Evolutionary conservation across 139 green algal genomes (phyloP).

Genomic region (Coelastrella sp.): DNA sequence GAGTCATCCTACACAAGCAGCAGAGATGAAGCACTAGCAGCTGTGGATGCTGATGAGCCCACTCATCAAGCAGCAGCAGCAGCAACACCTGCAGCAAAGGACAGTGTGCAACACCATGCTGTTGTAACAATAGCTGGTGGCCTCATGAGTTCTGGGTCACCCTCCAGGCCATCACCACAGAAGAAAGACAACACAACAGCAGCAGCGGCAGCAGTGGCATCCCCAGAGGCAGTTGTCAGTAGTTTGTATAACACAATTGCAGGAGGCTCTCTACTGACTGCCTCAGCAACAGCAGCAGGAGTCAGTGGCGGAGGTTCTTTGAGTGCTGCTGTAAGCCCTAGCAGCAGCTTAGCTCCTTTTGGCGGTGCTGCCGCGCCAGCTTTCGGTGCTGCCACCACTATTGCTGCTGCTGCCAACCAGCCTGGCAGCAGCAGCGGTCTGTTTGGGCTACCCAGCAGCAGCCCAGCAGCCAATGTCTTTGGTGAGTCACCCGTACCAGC

Average conservation of each 20-base stretch:
- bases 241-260: slow-evolving; percentile 37
- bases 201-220: slow-evolving; percentile 10
- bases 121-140: not conserved
- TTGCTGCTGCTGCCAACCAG: not conserved
- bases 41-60: not conserved
- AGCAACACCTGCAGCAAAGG: not conserved
- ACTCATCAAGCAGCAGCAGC: not conserved
- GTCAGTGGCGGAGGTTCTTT: not conserved
- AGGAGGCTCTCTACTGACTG: slow-evolving; percentile 1
- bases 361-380: not conserved
- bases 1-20: not conserved
- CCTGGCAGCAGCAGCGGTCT: slow-evolving; percentile 4
- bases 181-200: slow-evolving; percentile 28
- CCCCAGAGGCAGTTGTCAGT: not conserved
- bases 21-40: not conserved
- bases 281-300: slow-evolving; percentile 1
- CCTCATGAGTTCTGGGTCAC: no score
- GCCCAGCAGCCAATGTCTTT: slow-evolving; percentile 25
- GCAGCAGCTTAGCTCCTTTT: slow-evolving; percentile 11
- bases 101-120: not conserved
- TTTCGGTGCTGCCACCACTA: not conserved
- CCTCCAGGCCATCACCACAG: no score
- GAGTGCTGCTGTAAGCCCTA: no score
- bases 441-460: not conserved
- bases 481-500: not conserved